phyloP scores from a whole-genome alignment of 2,329 filamentous ascomycete genomes.

The Calonectria montana region DNA sequence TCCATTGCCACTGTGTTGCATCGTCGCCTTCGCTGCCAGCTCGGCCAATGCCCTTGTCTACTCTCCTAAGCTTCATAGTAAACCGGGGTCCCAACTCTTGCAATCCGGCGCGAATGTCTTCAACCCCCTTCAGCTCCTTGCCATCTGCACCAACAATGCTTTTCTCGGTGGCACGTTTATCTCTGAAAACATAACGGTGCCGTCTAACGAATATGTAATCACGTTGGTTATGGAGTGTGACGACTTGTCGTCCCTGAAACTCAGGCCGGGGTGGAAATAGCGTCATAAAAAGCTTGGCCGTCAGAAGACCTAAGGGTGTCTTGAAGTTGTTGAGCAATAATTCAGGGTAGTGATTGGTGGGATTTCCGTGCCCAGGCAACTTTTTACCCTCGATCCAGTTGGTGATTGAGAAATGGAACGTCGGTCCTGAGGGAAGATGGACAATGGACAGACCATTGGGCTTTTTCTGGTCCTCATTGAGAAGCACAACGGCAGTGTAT shows the following conservation, averaged over 20 bases:
- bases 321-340: slow-evolving; percentile 94
- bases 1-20: slow-evolving; percentile 96
- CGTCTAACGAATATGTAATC: slow-evolving; percentile 95
- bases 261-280: slow-evolving; percentile 80
- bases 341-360: slow-evolving; percentile 91
- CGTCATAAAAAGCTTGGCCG: slow-evolving; percentile 80
- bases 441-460: slow-evolving; percentile 86
- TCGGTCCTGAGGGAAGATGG: slow-evolving; percentile 85
- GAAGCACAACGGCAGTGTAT: slow-evolving; percentile 85
- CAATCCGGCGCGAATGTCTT: slow-evolving; percentile 85
- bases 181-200: slow-evolving; percentile 92
- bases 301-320: slow-evolving; percentile 89
- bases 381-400: slow-evolving; percentile 92
- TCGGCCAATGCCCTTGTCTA: slow-evolving; percentile 86
- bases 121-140: slow-evolving; percentile 84
- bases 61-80: slow-evolving; percentile 83
- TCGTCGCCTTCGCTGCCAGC: slow-evolving; percentile 76
- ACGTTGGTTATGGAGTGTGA: slow-evolving; percentile 93
- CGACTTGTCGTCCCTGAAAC: slow-evolving; percentile 85
- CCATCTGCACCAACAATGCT: slow-evolving; percentile 85
- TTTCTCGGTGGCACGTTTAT: slow-evolving; percentile 89
- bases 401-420: slow-evolving; percentile 90
- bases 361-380: slow-evolving; percentile 87
- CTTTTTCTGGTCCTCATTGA: slow-evolving; percentile 90
- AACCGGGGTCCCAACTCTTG: slow-evolving; percentile 88